phyloP scores from a whole-genome alignment of 805 yeast genomes.

The Vanderwaltozyma tropicalis region DNA sequence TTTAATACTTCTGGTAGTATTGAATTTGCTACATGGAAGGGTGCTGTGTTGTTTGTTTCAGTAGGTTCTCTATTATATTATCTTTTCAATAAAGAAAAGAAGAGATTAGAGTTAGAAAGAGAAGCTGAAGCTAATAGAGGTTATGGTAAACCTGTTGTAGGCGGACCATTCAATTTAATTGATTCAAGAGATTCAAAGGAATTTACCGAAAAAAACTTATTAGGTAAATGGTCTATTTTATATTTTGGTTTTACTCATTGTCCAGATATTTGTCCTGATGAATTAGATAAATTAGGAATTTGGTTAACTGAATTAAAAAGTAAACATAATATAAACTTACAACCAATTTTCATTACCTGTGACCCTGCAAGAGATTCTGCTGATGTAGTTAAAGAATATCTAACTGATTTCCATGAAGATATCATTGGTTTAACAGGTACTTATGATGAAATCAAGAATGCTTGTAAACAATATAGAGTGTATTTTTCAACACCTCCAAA shows the following conservation, averaged over 20 bases:
- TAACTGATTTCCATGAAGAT: slow-evolving; percentile 80
- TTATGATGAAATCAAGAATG: slow-evolving; percentile 70
- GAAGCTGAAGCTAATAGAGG: slow-evolving; percentile 82
- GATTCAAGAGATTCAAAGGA: slow-evolving; percentile 54
- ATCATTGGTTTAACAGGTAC: slow-evolving; percentile 88
- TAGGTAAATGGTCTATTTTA: slow-evolving; percentile 71
- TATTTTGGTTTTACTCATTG: slow-evolving; percentile 97
- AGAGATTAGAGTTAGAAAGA: slow-evolving; percentile 58
- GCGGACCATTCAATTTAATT: slow-evolving; percentile 73
- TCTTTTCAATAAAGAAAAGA: slow-evolving; percentile 68
- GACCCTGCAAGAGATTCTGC: slow-evolving; percentile 95
- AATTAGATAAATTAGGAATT: slow-evolving; percentile 78
- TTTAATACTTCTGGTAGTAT: slow-evolving; percentile 30
- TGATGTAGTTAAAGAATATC: slow-evolving; percentile 68
- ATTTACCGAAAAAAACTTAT: slow-evolving; percentile 69
- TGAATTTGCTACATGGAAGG: slow-evolving; percentile 81
- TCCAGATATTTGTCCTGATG: slow-evolving; percentile 98
- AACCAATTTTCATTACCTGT: slow-evolving; percentile 89
- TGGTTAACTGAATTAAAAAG: slow-evolving; percentile 54
- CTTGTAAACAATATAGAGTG: slow-evolving; percentile 85
- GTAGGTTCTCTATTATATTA: slow-evolving; percentile 66
- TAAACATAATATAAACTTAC: slow-evolving; percentile 44
- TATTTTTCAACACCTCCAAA: slow-evolving; percentile 96
- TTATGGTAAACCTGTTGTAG: slow-evolving; percentile 83
- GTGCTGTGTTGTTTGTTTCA: slow-evolving; percentile 52